Evolutionary conservation across 2,329 filamentous ascomycete species (phyloP), one percentile per base, ranked within the genome.

Genomic region (Venturia nashicola): DNA sequence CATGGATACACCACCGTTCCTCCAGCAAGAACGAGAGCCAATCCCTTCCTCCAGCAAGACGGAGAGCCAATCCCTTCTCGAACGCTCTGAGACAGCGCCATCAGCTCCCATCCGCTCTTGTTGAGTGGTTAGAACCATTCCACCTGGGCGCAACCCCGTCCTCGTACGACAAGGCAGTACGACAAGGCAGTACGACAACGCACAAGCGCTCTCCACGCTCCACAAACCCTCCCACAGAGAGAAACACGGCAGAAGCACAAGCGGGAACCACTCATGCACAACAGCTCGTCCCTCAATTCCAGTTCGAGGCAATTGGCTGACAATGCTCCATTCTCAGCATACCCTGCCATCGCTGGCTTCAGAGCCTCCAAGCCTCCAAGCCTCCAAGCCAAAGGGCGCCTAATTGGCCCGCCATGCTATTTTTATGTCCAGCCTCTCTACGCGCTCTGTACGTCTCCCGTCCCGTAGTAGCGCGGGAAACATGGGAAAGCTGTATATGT

Each of bases 401-500:
- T 57, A 57, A n/a, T 36, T 57, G 51, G 51, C 6, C 51, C 32
- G 51, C 51, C 51, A 36, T 57, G 36, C 51, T 57, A 57, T 57
- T 57, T 57, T 57, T 57, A 57, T 14, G 14, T 20, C 1, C 27
- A 57, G 51, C 51, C 51, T 57, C 51, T 36, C 32, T 36, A 57
- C 27, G 51, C 51, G 51, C 51, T 57, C 51, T 57, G 51, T 57
- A 57, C 51, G 27, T 57, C 32, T 51, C 8, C 9, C 20, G 20
- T 18, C 11, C 14, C 7, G 7, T n/a, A 27, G 51, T 34, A 36
- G 48, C 48, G 48, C 20, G 32, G n/a, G n/a, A n/a, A n/a, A n/a
- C n/a, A n/a, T n/a, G n/a, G n/a, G n/a, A n/a, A n/a, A 57, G 51
- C 51, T 57, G 32, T 57, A 57, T 57, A 57, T 57, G 51, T 57